Conservation (phyloP, 305 asterid species). For the Lippia alba region DNA sequence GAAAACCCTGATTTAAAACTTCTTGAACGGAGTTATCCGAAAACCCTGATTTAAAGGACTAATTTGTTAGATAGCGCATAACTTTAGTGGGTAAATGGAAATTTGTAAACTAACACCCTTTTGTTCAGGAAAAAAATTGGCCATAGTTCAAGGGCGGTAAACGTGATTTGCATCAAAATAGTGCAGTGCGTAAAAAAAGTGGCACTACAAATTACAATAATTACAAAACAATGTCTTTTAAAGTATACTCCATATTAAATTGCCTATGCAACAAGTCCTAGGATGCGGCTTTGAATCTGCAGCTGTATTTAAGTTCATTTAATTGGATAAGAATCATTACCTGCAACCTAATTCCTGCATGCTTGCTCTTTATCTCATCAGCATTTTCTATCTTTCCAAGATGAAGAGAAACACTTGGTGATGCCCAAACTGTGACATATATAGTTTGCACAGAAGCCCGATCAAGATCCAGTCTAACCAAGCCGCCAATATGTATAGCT, state of each 20-base stretch:
- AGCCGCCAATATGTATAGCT: conserved; percentile 77
- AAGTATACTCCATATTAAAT: neutral
- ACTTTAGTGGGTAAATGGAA: no score
- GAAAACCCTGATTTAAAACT: no score
- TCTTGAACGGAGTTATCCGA: no score
- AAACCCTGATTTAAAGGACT: no score
- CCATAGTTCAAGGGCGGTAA: no score
- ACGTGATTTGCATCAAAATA: no score
- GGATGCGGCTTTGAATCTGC: neutral
- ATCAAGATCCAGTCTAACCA: conserved; percentile 78
- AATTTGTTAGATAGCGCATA: no score
- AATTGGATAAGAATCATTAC: conserved; percentile 46
- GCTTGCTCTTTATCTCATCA: conserved; percentile 77
- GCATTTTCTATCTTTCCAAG: conserved; percentile 87
- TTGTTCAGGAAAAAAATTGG: no score
- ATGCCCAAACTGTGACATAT: conserved; percentile 80
- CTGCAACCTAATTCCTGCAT: conserved; percentile 87
- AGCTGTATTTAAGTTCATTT: neutral
- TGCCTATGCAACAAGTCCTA: conserved; percentile 3
- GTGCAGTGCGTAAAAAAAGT: no score
- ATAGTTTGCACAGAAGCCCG: conserved; percentile 82
- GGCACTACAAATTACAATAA: no score
- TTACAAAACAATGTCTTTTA: neutral
- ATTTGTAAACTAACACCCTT: no score
- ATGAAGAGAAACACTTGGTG: conserved; percentile 80